Base-by-base conservation (phyloP, 768 basidiomycete species). In the Artomyces pyxidatus region DNA sequence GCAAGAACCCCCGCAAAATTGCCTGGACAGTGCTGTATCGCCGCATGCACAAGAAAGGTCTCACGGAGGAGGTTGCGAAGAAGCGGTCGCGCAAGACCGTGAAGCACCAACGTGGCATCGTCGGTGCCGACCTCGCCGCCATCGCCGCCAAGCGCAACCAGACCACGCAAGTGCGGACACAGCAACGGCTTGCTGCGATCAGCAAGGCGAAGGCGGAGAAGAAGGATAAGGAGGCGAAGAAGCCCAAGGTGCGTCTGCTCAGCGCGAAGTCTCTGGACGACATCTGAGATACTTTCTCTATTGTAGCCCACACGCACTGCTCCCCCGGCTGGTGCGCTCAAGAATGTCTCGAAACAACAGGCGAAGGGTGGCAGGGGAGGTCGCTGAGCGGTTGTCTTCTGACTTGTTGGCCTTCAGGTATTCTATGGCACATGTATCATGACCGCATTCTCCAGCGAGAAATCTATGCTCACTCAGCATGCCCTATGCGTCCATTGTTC, bases 1-100 rank as follows among this genome's bases (percentile, higher is more conserved):
- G 95, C 75, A 99, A 99, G 78, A 98, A 99, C 78, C 96, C 96
- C 45, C 90, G 96, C 67, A 98, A 98, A 82, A 93, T 98, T 73
- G 86, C 95, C 56, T 98, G 95, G 95, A 98, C 95, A 32, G 71
- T 75, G 61, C 80, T 87, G 54, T 95, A 88, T 79, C 87, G 90
- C 58, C 87, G 93, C 61, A 90, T 96, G 85, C 96, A 98, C 83
- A 96, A 95, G 83, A 99, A 99, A 84, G 96, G 96, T 68, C 82
- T 98, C 69, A 93, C 93, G 44, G 95, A 98, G 74, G 95, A 98
- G 72, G 88, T 94, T 46, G 92, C 93, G 63, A 99, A 98, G 91
- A 97, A 96, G 77, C 87, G 95, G 57, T 88, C 88, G 44, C 88
- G 94, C 71, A 84, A 85, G 71, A 92, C 90, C 56, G 91, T 98